A percentile compares a stretch with the other conserved stretches of the same genome.
Evolutionary conservation across 1,284 basidiomycete species (phyloP).

Genomic region (Cryptococcus sp.): DNA sequence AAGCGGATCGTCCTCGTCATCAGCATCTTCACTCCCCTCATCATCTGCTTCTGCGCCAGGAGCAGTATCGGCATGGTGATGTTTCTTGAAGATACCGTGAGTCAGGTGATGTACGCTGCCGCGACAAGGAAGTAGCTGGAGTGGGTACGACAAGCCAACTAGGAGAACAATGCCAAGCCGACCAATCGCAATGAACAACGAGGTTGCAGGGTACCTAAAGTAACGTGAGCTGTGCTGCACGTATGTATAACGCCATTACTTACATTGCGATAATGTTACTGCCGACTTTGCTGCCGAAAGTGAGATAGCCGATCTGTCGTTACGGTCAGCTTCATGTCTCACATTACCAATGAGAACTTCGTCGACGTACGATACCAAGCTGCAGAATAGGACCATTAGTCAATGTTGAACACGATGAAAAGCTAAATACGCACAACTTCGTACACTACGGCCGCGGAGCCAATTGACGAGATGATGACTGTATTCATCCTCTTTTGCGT

Average conservation of each 20-base stretch:
- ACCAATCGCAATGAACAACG: constrained; percentile 87
- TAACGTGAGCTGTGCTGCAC: neutral
- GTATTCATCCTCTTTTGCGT: constrained; percentile 80
- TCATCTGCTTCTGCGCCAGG: constrained; percentile 11
- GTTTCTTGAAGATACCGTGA: constrained; percentile 40
- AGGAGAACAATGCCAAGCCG: constrained; percentile 90
- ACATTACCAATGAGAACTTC: no score
- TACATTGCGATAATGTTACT: constrained; percentile 88
- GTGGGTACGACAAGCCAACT: constrained; percentile 86
- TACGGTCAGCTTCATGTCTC: neutral
- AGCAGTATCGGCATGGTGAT: constrained; percentile 4
- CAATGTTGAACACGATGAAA: neutral
- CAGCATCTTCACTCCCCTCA: constrained; percentile 14
- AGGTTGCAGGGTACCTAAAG: constrained; percentile 58
- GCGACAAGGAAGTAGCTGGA: constrained; percentile 91
- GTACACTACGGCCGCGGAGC: constrained; percentile 73
- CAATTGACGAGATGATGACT: constrained; percentile 84
- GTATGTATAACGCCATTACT: constrained; percentile 3
- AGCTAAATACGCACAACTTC: constrained; percentile 55
- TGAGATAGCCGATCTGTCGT: constrained; percentile 73
- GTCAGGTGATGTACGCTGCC: constrained; percentile 86
- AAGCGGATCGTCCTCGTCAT: constrained; percentile 46
- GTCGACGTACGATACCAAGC: constrained; percentile 18
- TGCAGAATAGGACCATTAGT: neutral
- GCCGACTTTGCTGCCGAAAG: constrained; percentile 87